Conservation (phyloP, 257 asterid species). For the Nicotiana paniculata region DNA sequence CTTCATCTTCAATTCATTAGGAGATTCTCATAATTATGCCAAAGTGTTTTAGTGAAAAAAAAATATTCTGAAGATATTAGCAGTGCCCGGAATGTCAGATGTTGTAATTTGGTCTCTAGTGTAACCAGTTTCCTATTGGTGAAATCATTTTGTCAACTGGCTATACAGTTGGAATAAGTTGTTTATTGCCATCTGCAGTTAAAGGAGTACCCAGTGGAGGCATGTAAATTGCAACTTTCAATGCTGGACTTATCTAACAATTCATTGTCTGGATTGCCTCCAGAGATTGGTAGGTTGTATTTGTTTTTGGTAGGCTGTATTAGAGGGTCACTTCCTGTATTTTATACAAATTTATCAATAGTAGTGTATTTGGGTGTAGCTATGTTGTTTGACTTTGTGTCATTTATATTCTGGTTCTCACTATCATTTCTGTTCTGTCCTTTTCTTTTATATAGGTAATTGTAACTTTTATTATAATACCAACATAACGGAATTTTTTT, state of each 20-base stretch:
- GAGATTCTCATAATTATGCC: not conserved
- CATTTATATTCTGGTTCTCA: not conserved
- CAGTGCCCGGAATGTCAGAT: not conserved
- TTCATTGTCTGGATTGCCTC: constrained; percentile 86
- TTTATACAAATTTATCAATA: not conserved
- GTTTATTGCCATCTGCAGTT: constrained; percentile 45
- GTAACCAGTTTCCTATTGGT: constrained; percentile 9
- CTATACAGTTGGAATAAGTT: constrained; percentile 6
- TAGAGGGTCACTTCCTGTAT: not conserved
- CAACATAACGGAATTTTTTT: not conserved
- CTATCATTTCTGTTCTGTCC: not conserved
- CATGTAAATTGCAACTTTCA: constrained; percentile 76
- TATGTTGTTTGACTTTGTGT: not conserved
- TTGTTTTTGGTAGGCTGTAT: constrained; percentile 39
- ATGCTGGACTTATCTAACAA: constrained; percentile 89
- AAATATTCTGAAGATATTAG: not conserved
- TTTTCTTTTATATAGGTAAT: not conserved
- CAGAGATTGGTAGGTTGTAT: constrained; percentile 65
- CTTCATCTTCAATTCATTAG: constrained; percentile 10
- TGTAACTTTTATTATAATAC: not conserved
- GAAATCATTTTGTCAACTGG: constrained; percentile 12
- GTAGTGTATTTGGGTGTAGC: not conserved
- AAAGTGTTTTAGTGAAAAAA: not conserved
- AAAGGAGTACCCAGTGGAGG: constrained; percentile 85
- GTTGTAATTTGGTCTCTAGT: constrained; percentile 1